Base-by-base conservation (phyloP, 352 stramenopile species). In the Globisporangium abappressorium region DNA sequence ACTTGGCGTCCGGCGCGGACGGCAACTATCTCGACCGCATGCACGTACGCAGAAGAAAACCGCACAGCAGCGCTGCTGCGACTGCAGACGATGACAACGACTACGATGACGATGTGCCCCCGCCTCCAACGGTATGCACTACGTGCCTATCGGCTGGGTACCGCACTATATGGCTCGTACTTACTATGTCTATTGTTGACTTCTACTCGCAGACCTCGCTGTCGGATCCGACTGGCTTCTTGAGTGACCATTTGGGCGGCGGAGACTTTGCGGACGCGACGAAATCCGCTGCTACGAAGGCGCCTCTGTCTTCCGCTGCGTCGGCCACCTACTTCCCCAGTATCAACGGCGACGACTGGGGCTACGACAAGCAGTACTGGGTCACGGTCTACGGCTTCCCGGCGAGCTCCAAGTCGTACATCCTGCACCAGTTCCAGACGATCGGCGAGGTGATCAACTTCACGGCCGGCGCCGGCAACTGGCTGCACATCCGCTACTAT, bases 281-380 rank as follows among this genome's bases (percentile, higher is more conserved):
- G 2, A 58, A 66, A 7, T 30, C 53, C 11, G 24, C 49, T n/a
- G 30, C 62, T n/a, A 34, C 49, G 12, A 66, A 49, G 4, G 43
- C 11, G 36, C 15, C 38, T 3, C 9, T 59, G 6, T 59, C 54
- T 33, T 59, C 54, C 1, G 11, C 28, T n/a, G 33, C 54, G 5
- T 59, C 54, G 0, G 57, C 80, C 55, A 71, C 71, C 7, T 74
- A 75, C 65, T 86, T 84, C 30, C 74, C 80, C 26, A 85, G 78
- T 53, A 62, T 88, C 7, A 76, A 90, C 55, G 84, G 77, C 12
- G 84, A 93, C 62, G 80, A 87, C 34, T 95, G 87, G 87, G 85
- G 87, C 2, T 76, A 83, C 62, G 84, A 95, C 69, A 84, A 89
- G 63, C 81, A 92, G 70, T 95, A 92, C 74, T 93, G 87, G 87